Evolutionary conservation across 805 yeast genomes (phyloP).

Genomic region (Yamadazyma scolyti): DNA sequence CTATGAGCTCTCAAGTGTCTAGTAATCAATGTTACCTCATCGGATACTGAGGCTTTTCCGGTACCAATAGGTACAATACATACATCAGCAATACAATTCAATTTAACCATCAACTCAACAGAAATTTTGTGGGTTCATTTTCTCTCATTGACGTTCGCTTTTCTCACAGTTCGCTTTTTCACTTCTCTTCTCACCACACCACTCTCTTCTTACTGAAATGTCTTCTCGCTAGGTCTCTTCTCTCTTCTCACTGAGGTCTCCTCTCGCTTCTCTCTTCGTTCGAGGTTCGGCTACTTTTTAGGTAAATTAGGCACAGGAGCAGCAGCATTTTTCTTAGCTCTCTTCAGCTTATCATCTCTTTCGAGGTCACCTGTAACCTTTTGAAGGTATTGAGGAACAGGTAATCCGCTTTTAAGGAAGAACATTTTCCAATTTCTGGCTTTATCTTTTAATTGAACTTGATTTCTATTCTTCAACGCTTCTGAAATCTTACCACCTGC

Average conservation of each 20-base stretch:
- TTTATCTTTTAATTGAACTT: slow-evolving; percentile 91
- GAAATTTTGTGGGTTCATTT: background rate
- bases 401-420: slow-evolving; percentile 68
- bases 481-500: slow-evolving; percentile 89
- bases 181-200: too few relatives aligned
- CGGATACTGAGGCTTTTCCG: slow-evolving; percentile 71
- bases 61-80: slow-evolving; percentile 89
- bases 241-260: too few relatives aligned
- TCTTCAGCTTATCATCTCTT: slow-evolving; percentile 42
- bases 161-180: too few relatives aligned
- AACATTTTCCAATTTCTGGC: slow-evolving; percentile 95
- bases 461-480: slow-evolving; percentile 79
- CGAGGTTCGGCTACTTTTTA: slow-evolving; percentile 2
- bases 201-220: too few relatives aligned
- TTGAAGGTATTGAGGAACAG: slow-evolving; percentile 74
- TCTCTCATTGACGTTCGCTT: too few relatives aligned
- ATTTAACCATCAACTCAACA: slow-evolving; percentile 25
- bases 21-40: slow-evolving; percentile 72
- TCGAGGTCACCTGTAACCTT: slow-evolving; percentile 87
- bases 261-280: too few relatives aligned
- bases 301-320: slow-evolving; percentile 32
- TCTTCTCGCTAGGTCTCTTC: too few relatives aligned
- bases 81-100: slow-evolving; percentile 79
- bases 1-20: slow-evolving; percentile 57
- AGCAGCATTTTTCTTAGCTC: slow-evolving; percentile 35